Evolutionary conservation across 2,329 filamentous ascomycete species (phyloP).

Genomic region (Xylariaceae sp.): DNA sequence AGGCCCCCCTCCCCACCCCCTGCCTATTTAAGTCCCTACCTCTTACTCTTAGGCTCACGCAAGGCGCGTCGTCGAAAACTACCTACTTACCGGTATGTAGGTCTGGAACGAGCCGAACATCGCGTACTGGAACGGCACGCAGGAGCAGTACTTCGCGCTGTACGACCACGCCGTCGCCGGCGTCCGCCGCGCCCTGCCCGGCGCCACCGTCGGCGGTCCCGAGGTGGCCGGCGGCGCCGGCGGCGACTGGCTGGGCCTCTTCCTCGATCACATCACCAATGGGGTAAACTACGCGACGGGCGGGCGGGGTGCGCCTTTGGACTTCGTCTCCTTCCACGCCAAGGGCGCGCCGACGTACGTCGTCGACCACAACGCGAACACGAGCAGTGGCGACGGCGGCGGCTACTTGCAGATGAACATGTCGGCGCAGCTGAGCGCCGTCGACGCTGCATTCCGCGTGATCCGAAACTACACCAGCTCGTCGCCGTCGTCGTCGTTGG

Average conservation of each 20-base stretch:
- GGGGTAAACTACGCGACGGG: conserved; percentile 1
- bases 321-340: conserved; percentile 2
- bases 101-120: conserved; percentile 2
- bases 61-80: too few relatives aligned
- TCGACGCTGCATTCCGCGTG: conserved; percentile 1
- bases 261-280: not conserved
- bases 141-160: not conserved
- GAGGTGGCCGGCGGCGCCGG: conserved; percentile 1
- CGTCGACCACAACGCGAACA: conserved; percentile 1
- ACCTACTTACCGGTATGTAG: too few relatives aligned
- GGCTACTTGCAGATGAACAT: conserved; percentile 1
- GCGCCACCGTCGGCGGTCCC: not conserved
- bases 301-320: not conserved
- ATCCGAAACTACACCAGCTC: too few relatives aligned
- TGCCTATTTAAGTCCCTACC: too few relatives aligned
- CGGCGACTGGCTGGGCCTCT: not conserved
- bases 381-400: not conserved
- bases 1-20: too few relatives aligned
- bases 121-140: conserved; percentile 1
- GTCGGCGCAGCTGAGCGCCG: not conserved
- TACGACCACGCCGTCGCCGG: conserved; percentile 1
- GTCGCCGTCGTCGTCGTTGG: not conserved
- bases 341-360: conserved; percentile 1
- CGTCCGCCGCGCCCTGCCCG: not conserved
- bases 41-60: too few relatives aligned